Percentiles rank a stretch among this genome's conserved stretches.
Evolutionary conservation across 352 stramenopile species (phyloP).

Genomic region (Plasmopara halstedii): DNA sequence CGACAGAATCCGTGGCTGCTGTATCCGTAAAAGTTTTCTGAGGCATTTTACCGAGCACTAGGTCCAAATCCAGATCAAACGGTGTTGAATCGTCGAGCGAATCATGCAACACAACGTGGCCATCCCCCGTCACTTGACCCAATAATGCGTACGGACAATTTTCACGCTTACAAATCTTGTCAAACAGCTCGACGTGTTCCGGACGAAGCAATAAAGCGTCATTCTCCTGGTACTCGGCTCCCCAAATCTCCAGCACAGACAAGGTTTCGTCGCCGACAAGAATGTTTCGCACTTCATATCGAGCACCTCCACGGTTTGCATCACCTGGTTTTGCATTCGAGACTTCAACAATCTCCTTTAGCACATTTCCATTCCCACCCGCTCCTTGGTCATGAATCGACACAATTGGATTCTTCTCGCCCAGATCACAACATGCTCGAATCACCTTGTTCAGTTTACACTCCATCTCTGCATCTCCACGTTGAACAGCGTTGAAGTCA

Average conservation of each 20-base stretch:
- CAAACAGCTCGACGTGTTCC: constrained; percentile 87
- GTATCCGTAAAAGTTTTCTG: constrained; percentile 97
- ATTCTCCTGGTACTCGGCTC: constrained; percentile 99
- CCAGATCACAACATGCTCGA: constrained; percentile 95
- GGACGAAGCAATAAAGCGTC: constrained; percentile 94
- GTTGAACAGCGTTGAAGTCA: constrained; percentile 99
- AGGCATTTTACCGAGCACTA: constrained; percentile 98
- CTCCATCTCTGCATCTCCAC: constrained; percentile 99
- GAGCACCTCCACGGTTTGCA: constrained; percentile 72
- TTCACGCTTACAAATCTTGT: constrained; percentile 94
- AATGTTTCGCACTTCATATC: constrained; percentile 96
- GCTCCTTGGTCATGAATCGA: constrained; percentile 99
- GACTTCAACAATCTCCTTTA: constrained; percentile 99
- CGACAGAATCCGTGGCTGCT: constrained; percentile 46
- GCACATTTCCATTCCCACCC: constrained; percentile 98
- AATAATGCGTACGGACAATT: constrained; percentile 96
- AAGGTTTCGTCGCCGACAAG: constrained; percentile 97
- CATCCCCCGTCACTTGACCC: constrained; percentile 93
- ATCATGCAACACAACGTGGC: constrained; percentile 96
- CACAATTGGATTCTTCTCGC: constrained; percentile 97
- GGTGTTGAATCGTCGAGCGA: constrained; percentile 89
- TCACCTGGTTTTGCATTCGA: constrained; percentile 78
- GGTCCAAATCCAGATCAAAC: constrained; percentile 95
- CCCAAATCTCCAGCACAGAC: constrained; percentile 98
- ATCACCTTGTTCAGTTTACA: constrained; percentile 99